A percentile compares a stretch with the other conserved stretches of the same genome.
These are phyloP conservation scores for Ceratocystis cacaofunesta DNA, from an alignment of 2,329 filamentous ascomycete genomes.

Conservation along the genomic window DNA sequence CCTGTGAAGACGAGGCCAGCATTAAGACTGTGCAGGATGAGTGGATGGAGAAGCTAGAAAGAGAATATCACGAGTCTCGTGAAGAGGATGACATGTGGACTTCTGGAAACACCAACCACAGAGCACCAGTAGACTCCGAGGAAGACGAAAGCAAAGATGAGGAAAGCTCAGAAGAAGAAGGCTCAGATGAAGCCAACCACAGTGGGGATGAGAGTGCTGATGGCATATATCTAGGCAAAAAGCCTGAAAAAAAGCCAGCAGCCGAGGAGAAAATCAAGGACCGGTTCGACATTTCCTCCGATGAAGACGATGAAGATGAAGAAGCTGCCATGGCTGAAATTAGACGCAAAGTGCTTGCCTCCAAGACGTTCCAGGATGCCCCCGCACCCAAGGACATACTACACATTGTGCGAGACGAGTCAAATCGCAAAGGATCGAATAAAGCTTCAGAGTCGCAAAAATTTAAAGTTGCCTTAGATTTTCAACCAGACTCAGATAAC, in stretches of 20 bases:
- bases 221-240: constrained; percentile 47
- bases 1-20: constrained; percentile 63
- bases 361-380: constrained; percentile 58
- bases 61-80: constrained; percentile 71
- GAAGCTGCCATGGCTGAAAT: constrained; percentile 83
- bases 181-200: constrained; percentile 31
- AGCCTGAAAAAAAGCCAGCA: constrained; percentile 25
- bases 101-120: constrained; percentile 73
- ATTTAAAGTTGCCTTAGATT: constrained; percentile 35
- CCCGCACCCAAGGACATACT: constrained; percentile 32
- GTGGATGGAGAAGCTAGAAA: constrained; percentile 82
- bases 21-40: constrained; percentile 73
- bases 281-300: constrained; percentile 62
- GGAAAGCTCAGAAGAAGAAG: constrained; percentile 34
- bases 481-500: constrained; percentile 56
- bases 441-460: constrained; percentile 38
- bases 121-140: constrained; percentile 36
- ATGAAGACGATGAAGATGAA: constrained; percentile 74
- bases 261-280: constrained; percentile 34
- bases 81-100: constrained; percentile 71
- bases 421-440: constrained; percentile 2
- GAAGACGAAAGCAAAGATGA: constrained; percentile 40
- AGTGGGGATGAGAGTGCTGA: constrained; percentile 35
- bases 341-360: constrained; percentile 73
- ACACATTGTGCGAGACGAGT: background rate